phyloP scores from a whole-genome alignment of 73 alveolate genomes.

The Breviolum minutum region DNA sequence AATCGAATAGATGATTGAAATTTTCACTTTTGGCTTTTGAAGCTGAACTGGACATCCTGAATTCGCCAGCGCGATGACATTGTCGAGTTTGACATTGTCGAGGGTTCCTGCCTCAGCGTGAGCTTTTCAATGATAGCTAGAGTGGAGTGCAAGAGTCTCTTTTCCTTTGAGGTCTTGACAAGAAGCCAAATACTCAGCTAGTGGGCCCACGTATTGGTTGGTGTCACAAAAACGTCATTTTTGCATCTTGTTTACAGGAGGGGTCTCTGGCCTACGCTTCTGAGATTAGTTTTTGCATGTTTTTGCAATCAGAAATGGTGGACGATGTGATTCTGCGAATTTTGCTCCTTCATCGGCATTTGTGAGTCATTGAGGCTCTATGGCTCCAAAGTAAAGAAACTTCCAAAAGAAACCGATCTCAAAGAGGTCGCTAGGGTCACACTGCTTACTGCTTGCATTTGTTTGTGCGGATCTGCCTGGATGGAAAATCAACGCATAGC shows the following conservation, averaged over 20 bases:
- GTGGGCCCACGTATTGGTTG: too few species aligned
- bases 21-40: too few species aligned
- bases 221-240: too few species aligned
- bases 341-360: neutral
- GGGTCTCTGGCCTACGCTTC: neutral
- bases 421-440: slow-evolving; percentile 32
- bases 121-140: neutral
- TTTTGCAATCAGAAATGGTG: neutral
- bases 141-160: neutral
- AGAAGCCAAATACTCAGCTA: neutral
- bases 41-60: neutral
- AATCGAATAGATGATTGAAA: too few species aligned
- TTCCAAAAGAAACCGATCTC: slow-evolving; percentile 84
- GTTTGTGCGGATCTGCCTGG: too few species aligned
- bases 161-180: slow-evolving; percentile 6
- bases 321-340: neutral
- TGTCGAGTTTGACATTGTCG: slow-evolving; percentile 67
- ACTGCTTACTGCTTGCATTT: neutral
- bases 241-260: too few species aligned
- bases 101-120: slow-evolving; percentile 5
- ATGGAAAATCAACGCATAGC: neutral
- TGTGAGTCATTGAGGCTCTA: slow-evolving; percentile 44
- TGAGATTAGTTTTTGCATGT: neutral
- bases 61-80: slow-evolving; percentile 49
- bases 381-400: slow-evolving; percentile 81